Evolutionary conservation across 345 rosid species (phyloP).

Genomic region (Eucalyptus tenuipes): DNA sequence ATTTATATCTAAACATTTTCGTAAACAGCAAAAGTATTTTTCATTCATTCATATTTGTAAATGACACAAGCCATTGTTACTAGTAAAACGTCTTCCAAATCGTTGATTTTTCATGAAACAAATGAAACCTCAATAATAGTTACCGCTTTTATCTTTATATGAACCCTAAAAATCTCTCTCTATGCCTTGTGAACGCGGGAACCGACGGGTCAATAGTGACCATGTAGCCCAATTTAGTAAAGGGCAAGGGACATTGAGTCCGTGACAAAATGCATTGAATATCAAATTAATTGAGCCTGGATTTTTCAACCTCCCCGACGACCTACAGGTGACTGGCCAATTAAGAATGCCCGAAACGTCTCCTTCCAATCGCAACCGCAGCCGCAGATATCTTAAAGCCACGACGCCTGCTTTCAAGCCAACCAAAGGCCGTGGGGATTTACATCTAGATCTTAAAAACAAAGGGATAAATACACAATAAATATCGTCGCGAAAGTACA

Average conservation of each 20-base stretch:
- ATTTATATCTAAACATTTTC: neutral
- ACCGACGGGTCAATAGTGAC: neutral
- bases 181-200: neutral
- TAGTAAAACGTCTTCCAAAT: rapidly evolving
- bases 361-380: neutral
- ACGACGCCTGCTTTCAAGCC: neutral
- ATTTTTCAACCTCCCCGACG: neutral
- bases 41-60: neutral
- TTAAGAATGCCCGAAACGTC: neutral
- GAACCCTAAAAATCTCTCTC: neutral
- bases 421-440: neutral
- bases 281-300: neutral
- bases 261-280: neutral
- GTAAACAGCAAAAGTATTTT: neutral
- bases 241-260: neutral
- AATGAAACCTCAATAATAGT: neutral
- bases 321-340: neutral
- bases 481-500: neutral
- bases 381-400: neutral
- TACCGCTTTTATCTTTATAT: neutral
- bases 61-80: neutral
- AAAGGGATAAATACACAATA: neutral
- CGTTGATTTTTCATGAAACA: neutral
- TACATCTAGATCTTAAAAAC: neutral
- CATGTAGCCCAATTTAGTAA: rapidly evolving